A percentile compares a stretch with the other conserved stretches of the same genome.
Evolutionary conservation across 2,329 filamentous ascomycete species (phyloP).

Genomic region (Aspergillus melleus): DNA sequence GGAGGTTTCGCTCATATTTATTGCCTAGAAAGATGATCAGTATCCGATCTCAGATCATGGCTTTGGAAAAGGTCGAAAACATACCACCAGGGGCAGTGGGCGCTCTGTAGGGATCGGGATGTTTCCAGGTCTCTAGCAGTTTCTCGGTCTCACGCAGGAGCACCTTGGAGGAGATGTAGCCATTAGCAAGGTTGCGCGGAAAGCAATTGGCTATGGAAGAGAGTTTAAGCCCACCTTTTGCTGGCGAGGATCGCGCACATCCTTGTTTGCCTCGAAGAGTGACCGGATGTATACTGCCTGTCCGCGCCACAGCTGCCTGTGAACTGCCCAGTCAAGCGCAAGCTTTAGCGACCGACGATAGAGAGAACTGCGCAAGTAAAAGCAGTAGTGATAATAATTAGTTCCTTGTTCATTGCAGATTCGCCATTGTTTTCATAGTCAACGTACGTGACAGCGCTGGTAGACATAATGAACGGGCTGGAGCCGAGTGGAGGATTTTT

Average conservation of each 20-base stretch:
- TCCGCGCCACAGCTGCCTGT: conserved; percentile 89
- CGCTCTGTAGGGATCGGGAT: conserved; percentile 87
- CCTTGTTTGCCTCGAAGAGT: conserved; percentile 89
- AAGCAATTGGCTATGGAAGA: neutral
- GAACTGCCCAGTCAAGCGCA: conserved; percentile 91
- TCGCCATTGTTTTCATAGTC: conserved; percentile 7
- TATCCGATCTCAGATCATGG: neutral
- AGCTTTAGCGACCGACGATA: conserved; percentile 94
- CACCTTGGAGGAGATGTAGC: conserved; percentile 55
- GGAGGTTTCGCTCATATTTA: conserved; percentile 94
- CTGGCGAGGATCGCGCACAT: conserved; percentile 79
- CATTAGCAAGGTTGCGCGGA: neutral
- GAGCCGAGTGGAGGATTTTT: neutral
- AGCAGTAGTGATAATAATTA: neutral
- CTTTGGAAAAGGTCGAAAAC: conserved; percentile 25
- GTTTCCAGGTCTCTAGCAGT: conserved; percentile 90
- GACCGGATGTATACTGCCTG: conserved; percentile 95
- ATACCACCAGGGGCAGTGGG: conserved; percentile 92
- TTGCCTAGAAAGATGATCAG: conserved; percentile 61
- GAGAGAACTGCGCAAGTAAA: conserved; percentile 56
- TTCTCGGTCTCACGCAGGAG: conserved; percentile 86
- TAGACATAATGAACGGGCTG: conserved; percentile 31
- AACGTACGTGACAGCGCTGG: conserved; percentile 41
- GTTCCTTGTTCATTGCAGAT: conserved; percentile 24
- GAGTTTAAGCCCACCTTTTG: conserved; percentile 64